These are phyloP conservation scores for Tilletiopsis washingtonensis DNA, from an alignment of 1,284 basidiomycete species.

Conservation along the genomic window DNA sequence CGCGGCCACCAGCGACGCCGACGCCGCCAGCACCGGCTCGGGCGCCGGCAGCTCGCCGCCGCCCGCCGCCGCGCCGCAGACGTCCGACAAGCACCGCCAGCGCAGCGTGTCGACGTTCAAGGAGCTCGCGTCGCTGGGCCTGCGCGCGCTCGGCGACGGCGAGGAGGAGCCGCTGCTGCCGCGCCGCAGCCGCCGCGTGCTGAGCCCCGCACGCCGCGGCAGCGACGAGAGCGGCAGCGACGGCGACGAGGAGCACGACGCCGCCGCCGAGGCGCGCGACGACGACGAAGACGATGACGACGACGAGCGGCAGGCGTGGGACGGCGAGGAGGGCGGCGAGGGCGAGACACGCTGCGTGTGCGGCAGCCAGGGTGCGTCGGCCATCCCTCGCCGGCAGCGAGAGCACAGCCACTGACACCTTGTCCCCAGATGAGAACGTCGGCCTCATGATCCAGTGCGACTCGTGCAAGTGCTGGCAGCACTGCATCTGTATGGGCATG, in stretches of 20 bases:
- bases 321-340: conserved; percentile 51
- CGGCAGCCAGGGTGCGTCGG: conserved; percentile 69
- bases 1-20: too few relatives aligned
- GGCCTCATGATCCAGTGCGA: conserved; percentile 96
- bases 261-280: not conserved
- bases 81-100: not conserved
- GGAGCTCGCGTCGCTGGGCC: conserved; percentile 27
- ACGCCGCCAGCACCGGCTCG: too few relatives aligned
- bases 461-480: conserved; percentile 94
- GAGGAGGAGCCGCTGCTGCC: conserved; percentile 19
- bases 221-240: not conserved
- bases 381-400: not conserved
- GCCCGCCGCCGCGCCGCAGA: not conserved
- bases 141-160: conserved; percentile 22
- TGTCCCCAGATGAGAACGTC: conserved; percentile 53
- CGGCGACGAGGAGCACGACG: conserved; percentile 4
- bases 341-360: conserved; percentile 90
- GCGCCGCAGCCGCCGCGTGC: conserved; percentile 20
- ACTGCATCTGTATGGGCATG: conserved; percentile 92
- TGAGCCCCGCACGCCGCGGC: conserved; percentile 15
- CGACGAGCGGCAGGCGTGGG: conserved; percentile 13
- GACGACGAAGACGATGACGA: conserved; percentile 8
- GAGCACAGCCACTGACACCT: conserved; percentile 18
- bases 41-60: not conserved
- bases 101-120: conserved; percentile 13